Base-by-base conservation (phyloP, 768 basidiomycete genomes). In the Termitomyces sp. region DNA sequence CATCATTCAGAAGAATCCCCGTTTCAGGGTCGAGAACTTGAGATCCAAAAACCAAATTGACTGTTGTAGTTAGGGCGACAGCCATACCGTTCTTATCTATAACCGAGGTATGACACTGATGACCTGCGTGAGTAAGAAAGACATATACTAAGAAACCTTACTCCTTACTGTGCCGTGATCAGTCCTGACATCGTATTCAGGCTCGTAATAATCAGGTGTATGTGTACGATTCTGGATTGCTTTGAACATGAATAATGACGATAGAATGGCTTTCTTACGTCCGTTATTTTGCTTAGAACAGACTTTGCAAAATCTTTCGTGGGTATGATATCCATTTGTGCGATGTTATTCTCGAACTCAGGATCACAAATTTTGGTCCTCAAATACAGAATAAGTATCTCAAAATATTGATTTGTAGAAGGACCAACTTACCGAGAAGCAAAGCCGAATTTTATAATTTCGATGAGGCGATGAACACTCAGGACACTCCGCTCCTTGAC, bases 41-140 rank as follows among this genome's bases (percentile, higher is more conserved):
- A 2, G 91, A 94, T 15, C 95, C 96, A 70, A 96, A 98, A 15
- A 95, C 74, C 0, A 87, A 71, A 68, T 98, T 98, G 46, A 98
- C 86, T 0, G 95, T 95, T 3, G 90, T 87, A 1, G 94, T 97
- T 33, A 98, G 65, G 17, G 89, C 70, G 6, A 94, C 91, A 0
- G 88, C 94, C 81, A 95, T 93, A 19, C 92, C 93, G 65, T 87
- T 76, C 63, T 78, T 77, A 71, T 98, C 96, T 7, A 96, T 74
- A 7, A 87, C 80, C 5, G 89, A 91, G 5, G 89, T 79, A 66
- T 98, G 95, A 55, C 92, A 94, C 85, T 93, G 55, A 47, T 49
- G n/a, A 19, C 8, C 35, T 51, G 23, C 26, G 17, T 61, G 31
- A 33, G 9, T 33, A 2, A 43, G 53, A 51, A 49, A 52, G 40